Conservation (phyloP, 805 yeast genomes). For the Candida arabinofermentans region DNA sequence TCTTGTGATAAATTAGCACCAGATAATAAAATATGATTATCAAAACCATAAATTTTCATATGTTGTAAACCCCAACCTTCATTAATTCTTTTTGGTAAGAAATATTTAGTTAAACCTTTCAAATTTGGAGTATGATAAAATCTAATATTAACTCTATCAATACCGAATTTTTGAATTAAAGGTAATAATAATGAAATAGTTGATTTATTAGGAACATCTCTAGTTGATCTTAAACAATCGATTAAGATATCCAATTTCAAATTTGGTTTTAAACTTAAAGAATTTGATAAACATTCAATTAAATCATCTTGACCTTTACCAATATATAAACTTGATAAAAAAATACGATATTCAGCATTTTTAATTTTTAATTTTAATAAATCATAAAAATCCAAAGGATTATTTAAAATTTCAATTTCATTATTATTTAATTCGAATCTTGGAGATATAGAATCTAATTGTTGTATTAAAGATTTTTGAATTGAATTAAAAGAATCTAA, state of each 20-base stretch:
- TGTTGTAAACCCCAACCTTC: constrained; percentile 95
- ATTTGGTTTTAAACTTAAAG: constrained; percentile 54
- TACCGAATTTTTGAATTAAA: constrained; percentile 60
- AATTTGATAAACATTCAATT: constrained; percentile 54
- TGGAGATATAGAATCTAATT: constrained; percentile 62
- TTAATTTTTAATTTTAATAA: constrained; percentile 59
- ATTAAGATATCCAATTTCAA: constrained; percentile 70
- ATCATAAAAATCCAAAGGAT: constrained; percentile 72
- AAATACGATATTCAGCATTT: constrained; percentile 61
- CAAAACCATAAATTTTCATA: constrained; percentile 95
- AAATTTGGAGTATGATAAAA: constrained; percentile 89
- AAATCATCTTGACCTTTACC: constrained; percentile 82
- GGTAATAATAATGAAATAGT: constrained; percentile 73
- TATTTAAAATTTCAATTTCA: constrained; percentile 56
- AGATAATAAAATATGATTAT: constrained; percentile 77
- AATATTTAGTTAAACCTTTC: constrained; percentile 55
- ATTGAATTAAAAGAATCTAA: constrained; percentile 25
- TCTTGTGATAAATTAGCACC: constrained; percentile 93
- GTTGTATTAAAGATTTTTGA: constrained; percentile 32
- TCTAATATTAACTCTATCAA: constrained; percentile 67
- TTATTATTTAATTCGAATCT: constrained; percentile 54
- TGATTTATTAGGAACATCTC: constrained; percentile 80
- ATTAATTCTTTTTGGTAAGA: constrained; percentile 80
- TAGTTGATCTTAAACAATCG: constrained; percentile 88
- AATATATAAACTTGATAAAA: constrained; percentile 79